These are phyloP conservation scores for Diaporthe velutina DNA, from an alignment of 2,329 filamentous ascomycete species.

Conservation along the genomic window DNA sequence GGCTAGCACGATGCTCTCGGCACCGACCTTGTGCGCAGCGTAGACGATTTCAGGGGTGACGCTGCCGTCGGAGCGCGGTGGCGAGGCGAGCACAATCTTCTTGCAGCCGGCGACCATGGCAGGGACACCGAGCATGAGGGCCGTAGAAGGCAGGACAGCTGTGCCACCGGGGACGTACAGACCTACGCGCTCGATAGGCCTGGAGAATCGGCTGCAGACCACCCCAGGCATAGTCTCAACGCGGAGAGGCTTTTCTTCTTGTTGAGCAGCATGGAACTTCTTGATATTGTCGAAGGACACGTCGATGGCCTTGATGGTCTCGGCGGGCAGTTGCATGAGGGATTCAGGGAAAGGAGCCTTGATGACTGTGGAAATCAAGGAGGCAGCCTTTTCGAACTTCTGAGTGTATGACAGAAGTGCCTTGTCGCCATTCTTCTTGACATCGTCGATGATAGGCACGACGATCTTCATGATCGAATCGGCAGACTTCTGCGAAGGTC, in stretches of 20 bases:
- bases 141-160: constrained; percentile 95
- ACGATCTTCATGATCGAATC: constrained; percentile 94
- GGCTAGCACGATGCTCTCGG: constrained; percentile 94
- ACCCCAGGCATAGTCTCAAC: constrained; percentile 99
- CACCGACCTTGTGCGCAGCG: constrained; percentile 95
- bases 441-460: constrained; percentile 89
- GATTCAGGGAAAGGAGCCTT: constrained; percentile 88
- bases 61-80: constrained; percentile 88
- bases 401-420: constrained; percentile 94
- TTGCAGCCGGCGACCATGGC: constrained; percentile 98
- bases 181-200: constrained; percentile 95
- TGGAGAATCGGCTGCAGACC: constrained; percentile 90
- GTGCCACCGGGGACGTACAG: constrained; percentile 97
- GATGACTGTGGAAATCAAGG: constrained; percentile 88
- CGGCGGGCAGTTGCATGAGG: constrained; percentile 86
- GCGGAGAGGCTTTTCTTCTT: constrained; percentile 82
- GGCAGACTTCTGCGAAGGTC: constrained; percentile 94
- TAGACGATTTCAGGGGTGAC: constrained; percentile 98
- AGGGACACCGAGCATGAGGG: constrained; percentile 97
- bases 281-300: constrained; percentile 93
- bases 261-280: constrained; percentile 93
- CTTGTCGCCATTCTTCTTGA: constrained; percentile 86
- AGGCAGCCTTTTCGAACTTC: constrained; percentile 97
- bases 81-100: constrained; percentile 93
- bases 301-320: constrained; percentile 94